A percentile compares a stretch with the other conserved stretches of the same genome.
Conservation (phyloP, 225 moss, liverwort and hornwort genomes). For the Bryum argenteum region DNA sequence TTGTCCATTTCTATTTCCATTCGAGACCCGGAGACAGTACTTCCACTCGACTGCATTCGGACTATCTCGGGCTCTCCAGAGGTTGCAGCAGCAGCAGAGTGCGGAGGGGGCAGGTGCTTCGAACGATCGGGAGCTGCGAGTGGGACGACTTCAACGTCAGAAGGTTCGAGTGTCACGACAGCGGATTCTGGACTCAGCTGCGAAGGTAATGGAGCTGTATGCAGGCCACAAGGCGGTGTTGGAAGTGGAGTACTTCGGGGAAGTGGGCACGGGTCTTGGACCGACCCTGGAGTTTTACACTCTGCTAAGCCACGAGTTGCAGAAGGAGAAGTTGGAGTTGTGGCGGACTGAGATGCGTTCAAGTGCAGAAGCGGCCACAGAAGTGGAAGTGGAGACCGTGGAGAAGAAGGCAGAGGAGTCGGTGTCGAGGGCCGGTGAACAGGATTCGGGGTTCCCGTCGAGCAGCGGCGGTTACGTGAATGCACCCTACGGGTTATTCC, state of each 20-base stretch:
- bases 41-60: slow-evolving; percentile 98
- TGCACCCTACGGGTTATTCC: slow-evolving; percentile 84
- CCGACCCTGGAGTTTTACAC: slow-evolving; percentile 99
- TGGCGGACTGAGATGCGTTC: slow-evolving; percentile 80
- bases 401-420: slow-evolving; percentile 43
- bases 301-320: slow-evolving; percentile 90
- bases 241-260: slow-evolving; percentile 99
- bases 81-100: slow-evolving; percentile 94
- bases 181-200: slow-evolving; percentile 90
- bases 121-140: slow-evolving; percentile 86
- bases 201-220: slow-evolving; percentile 97
- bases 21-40: slow-evolving; percentile 96
- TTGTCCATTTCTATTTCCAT: slow-evolving; percentile 95
- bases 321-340: slow-evolving; percentile 70
- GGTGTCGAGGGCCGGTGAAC: slow-evolving; percentile 35
- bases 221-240: slow-evolving; percentile 97
- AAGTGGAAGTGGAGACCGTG: slow-evolving; percentile 56
- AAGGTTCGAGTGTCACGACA: slow-evolving; percentile 97
- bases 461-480: slow-evolving; percentile 70
- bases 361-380: slow-evolving; percentile 36
- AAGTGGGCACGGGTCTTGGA: slow-evolving; percentile 97
- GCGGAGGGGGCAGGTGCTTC: slow-evolving; percentile 76
- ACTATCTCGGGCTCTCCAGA: slow-evolving; percentile 88
- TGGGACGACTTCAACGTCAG: slow-evolving; percentile 92
- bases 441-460: slow-evolving; percentile 34